Percentiles rank a stretch among this genome's conserved stretches.
These are phyloP conservation scores for Lachnellula hyalina DNA, from an alignment of 2,329 filamentous ascomycete genomes.

Conservation along the genomic window DNA sequence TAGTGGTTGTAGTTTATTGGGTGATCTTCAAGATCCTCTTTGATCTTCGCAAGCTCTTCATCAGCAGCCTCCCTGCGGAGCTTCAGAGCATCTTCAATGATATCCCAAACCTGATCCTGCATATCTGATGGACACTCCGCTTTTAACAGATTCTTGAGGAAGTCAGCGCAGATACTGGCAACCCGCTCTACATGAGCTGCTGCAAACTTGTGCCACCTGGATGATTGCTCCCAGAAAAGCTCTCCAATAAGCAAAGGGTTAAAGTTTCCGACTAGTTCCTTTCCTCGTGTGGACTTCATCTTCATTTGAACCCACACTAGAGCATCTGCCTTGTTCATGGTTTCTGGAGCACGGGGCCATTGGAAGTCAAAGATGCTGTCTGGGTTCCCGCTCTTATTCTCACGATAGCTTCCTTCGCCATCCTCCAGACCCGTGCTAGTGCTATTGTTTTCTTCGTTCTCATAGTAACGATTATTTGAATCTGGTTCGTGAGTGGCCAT, in stretches of 20 bases:
- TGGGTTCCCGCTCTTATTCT: conserved; percentile 9
- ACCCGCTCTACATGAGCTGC: conserved; percentile 17
- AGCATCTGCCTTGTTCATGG: conserved; percentile 17
- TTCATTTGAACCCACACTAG: conserved; percentile 20
- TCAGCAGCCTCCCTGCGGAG: conserved; percentile 11
- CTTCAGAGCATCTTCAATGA: conserved; percentile 17
- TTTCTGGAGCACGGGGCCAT: neutral
- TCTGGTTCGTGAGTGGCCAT: neutral
- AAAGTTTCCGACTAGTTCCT: conserved; percentile 35
- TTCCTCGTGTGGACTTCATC: conserved; percentile 25
- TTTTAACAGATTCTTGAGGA: conserved; percentile 17
- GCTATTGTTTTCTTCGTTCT: conserved; percentile 7
- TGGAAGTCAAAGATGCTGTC: neutral
- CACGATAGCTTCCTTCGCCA: conserved; percentile 11
- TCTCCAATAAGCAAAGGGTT: conserved; percentile 37
- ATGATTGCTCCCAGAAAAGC: conserved; percentile 36
- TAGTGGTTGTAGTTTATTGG: conserved; percentile 35
- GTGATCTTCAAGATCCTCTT: conserved; percentile 27
- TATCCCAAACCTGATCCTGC: conserved; percentile 11
- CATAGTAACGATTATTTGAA: conserved; percentile 8
- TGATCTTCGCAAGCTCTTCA: conserved; percentile 27
- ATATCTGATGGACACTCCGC: conserved; percentile 21
- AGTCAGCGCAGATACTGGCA: conserved; percentile 14
- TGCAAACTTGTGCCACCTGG: conserved; percentile 32
- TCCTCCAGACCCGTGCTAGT: too few species aligned